Conservation (phyloP, 495 filamentous ascomycete species). For the Neurospora sp. region DNA sequence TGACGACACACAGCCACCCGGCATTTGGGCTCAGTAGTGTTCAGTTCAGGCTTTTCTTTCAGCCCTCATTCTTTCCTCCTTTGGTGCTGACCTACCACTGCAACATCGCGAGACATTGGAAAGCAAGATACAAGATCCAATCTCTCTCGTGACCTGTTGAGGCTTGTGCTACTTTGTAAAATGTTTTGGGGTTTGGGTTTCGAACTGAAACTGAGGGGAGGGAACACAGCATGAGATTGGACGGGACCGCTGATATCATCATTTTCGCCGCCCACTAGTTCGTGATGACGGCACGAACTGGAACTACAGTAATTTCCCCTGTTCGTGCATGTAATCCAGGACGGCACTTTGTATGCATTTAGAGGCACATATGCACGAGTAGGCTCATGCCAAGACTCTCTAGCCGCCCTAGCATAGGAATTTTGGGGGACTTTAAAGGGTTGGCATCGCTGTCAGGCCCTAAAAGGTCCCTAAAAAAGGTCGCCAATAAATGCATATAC, state of each 20-base stretch:
- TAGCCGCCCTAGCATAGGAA: too few species aligned
- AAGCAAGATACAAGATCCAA: neutral
- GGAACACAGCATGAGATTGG: neutral
- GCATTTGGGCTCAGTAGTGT: neutral
- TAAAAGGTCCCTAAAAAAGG: too few species aligned
- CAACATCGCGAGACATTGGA: neutral
- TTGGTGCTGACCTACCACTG: neutral
- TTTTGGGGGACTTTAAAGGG: too few species aligned
- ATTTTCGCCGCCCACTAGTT: neutral
- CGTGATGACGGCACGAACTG: neutral
- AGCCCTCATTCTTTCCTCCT: neutral
- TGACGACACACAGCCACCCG: neutral
- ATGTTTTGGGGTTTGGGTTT: neutral
- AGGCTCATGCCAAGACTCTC: too few species aligned
- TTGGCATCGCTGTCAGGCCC: too few species aligned
- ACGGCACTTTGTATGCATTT: too few species aligned
- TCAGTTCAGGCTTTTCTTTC: neutral
- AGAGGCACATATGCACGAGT: neutral
- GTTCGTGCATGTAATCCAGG: too few species aligned
- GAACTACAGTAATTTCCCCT: too few species aligned
- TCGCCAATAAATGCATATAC: too few species aligned
- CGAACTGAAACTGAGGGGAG: neutral
- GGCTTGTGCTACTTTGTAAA: neutral
- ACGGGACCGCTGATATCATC: neutral
- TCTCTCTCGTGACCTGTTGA: neutral